A percentile compares a stretch with the other conserved stretches of the same genome.
These are phyloP conservation scores for Actinidia arguta DNA, from an alignment of 179 eudicot species.

Conservation along the genomic window DNA sequence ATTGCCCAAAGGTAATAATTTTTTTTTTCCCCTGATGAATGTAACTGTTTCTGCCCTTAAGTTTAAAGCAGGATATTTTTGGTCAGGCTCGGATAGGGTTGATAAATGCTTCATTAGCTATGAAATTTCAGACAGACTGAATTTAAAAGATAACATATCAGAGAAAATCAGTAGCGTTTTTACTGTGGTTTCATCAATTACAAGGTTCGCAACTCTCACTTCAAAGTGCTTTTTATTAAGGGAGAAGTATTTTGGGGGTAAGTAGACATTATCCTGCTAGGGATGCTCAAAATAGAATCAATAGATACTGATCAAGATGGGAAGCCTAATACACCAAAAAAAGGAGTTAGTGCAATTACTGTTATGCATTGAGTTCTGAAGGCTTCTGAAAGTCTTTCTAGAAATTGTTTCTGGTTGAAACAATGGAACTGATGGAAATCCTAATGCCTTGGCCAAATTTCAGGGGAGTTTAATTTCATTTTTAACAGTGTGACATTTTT, in stretches of 20 bases:
- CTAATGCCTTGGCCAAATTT: background rate
- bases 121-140: background rate
- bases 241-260: background rate
- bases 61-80: no score
- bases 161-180: background rate
- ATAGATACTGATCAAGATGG: background rate
- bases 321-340: background rate
- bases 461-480: background rate
- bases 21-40: no score
- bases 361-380: no score
- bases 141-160: no score
- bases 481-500: background rate
- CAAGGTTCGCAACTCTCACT: background rate
- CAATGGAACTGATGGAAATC: background rate
- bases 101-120: background rate
- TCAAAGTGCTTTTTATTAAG: no score
- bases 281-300: background rate
- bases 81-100: background rate
- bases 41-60: no score
- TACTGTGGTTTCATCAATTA: background rate
- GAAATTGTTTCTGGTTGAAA: background rate
- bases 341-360: no score
- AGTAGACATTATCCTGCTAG: background rate
- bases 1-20: background rate
- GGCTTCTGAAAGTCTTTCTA: background rate